Base-by-base conservation (phyloP, 371 early-diverging fungal genomes). In the Mortierella sp. region DNA sequence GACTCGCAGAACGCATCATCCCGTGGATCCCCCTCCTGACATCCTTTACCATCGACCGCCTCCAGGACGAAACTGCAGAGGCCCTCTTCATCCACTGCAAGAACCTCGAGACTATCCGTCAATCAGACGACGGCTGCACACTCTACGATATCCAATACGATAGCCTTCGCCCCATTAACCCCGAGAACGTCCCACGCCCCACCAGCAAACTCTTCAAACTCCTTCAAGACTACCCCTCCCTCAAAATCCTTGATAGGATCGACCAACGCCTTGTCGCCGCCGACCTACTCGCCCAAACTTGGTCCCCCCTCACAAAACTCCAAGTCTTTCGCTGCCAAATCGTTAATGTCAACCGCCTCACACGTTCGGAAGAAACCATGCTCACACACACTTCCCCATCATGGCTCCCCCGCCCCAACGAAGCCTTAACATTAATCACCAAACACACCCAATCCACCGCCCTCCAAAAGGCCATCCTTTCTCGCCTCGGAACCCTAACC, bases 251-350 rank as follows among this genome's bases (percentile, higher is more conserved):
- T 3, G 63, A 63, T 38, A 32, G 63, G 29, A 63, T 63, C 32
- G 63, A 63, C 18, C 63, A 63, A 63, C 35, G 63, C 5, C 10
- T 63, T 18, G 63, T 14, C 16, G 63, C 63, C 18, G 12, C 63
- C 21, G 63, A 63, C 63, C 21, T 35, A 5, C 2, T 63, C 35
- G 35, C 29, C 6, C 70, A 35, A 5, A 29, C 35, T 0, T 70
- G 49, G n/a, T 0, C 10, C 11, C 60, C 27, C 4, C 27, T 58
- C 60, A 29, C 29, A 29, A 58, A 55, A 2, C n/a, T 77, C 6
- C 43, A 77, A 51, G 58, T 56, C 35, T 72, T 77, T 4, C 65
- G 78, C 55, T 72, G 63, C 54, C 63, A 58, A 46, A 77, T 72
- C 41, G 48, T 43, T 2, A 43, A 72, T 7, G 24, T 72, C 16